Conservation (phyloP, 257 asterid species). For the Catharanthus roseus region DNA sequence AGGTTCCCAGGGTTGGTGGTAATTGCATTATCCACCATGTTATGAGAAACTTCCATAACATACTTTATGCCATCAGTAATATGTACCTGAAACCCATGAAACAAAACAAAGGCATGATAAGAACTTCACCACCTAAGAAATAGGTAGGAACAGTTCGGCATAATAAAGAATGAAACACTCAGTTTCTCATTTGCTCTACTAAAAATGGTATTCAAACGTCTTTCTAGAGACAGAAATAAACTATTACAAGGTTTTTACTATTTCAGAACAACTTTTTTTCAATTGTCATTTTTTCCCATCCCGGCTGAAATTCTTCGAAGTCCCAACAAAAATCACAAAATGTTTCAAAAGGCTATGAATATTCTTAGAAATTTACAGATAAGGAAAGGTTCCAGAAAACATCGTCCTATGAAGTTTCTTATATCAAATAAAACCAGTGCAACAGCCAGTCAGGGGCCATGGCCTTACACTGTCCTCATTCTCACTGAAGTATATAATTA, state of each 20-base stretch:
- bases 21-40: conserved; percentile 32
- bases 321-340: not conserved
- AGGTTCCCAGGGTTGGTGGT: conserved; percentile 14
- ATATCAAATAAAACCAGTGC: too few species aligned
- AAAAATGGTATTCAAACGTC: not conserved
- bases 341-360: not conserved
- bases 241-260: not conserved
- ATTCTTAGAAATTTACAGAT: too few species aligned
- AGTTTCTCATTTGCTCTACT: not conserved
- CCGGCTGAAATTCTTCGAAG: not conserved
- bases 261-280: not conserved
- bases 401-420: too few species aligned
- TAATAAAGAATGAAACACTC: not conserved
- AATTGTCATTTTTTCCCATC: not conserved
- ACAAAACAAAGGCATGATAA: not conserved
- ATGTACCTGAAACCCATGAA: conserved; percentile 42
- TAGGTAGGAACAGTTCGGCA: not conserved
- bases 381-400: too few species aligned
- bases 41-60: conserved; percentile 37
- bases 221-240: not conserved
- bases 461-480: too few species aligned
- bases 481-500: too few species aligned
- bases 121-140: not conserved
- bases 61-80: conserved; percentile 68
- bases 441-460: too few species aligned